Conservation (phyloP, 2,329 filamentous ascomycete species). For the Diaporthe humulicola region DNA sequence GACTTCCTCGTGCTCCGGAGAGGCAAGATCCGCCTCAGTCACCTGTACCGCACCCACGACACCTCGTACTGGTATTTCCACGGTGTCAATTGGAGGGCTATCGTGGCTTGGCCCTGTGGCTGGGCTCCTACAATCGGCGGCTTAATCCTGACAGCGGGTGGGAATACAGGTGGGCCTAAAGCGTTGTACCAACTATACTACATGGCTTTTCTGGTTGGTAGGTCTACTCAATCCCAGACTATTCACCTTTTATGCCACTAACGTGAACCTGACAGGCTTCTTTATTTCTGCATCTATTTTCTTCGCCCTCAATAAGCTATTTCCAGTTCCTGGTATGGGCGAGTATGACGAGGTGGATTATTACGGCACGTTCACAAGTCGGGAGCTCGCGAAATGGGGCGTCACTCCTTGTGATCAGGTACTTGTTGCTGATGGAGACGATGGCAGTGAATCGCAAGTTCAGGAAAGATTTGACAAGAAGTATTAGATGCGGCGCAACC, state of each 20-base stretch:
- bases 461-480: conserved; percentile 33
- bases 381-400: conserved; percentile 53
- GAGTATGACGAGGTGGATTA: conserved; percentile 58
- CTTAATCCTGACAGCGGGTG: conserved; percentile 52
- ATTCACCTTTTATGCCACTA: not conserved
- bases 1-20: conserved; percentile 54
- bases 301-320: conserved; percentile 52
- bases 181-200: conserved; percentile 60
- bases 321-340: conserved; percentile 54
- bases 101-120: conserved; percentile 58
- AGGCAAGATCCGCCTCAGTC: conserved; percentile 50
- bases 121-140: conserved; percentile 59
- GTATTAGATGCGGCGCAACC: not conserved
- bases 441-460: conserved; percentile 28
- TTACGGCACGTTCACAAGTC: conserved; percentile 59
- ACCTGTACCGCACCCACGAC: conserved; percentile 51
- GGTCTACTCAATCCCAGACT: conserved; percentile 27
- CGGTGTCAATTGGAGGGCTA: conserved; percentile 58
- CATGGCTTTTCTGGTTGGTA: conserved; percentile 60
- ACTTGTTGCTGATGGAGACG: conserved; percentile 14
- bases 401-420: conserved; percentile 25
- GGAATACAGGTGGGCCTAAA: conserved; percentile 48
- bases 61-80: conserved; percentile 58
- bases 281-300: conserved; percentile 50
- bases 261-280: conserved; percentile 49